Evolutionary conservation across 1,284 basidiomycete species (phyloP), one percentile per base, ranked within the genome.

Genomic region (Singerocomus inundabilis): DNA sequence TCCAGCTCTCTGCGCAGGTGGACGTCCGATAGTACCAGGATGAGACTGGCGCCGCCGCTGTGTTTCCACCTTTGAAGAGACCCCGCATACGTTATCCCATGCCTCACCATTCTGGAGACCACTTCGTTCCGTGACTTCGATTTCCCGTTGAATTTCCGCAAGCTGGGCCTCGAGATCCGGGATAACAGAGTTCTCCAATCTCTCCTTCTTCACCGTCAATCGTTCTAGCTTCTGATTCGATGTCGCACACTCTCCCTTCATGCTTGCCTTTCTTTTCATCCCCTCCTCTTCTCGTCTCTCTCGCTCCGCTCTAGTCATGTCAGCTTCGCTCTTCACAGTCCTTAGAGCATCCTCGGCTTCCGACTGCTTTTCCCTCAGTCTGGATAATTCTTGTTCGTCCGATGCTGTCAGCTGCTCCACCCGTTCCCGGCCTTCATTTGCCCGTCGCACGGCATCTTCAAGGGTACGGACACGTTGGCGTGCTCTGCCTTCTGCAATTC

Each of bases 381-480:
- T 75, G 0, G 82, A 81, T 30, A 85, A 58, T 21, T 72, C 69
- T 1, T 63, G 70, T 61, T 88, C 81, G 12, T 86, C 68, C 28
- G 78, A 76, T 37, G 60, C 62, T 2, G 76, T 73, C 54, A 70
- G 62, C 29, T 75, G 71, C 49, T 86, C 80, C 15, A 81, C 75
- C 44, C 85, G 81, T 40, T 70, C 72, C 7, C 82, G 77, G 1
- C 77, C 74, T 2, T 77, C 77, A 32, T 82, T 75, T 3, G 85
- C 80, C 46, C 85, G 79, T 60, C 85, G 87, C 2, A 84, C 80
- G 1, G 87, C 82, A 60, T 91, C 88, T 61, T 89, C 86, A 29
- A 91, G 69, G 2, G 88, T 85, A 2, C 88, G 75, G 11, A 85
- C 79, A 59, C 88, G 90, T 64, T 91, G 88, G 31, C 80, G 79